Percentiles rank a stretch among this genome's conserved stretches.
Evolutionary conservation across 805 yeast genomes (phyloP).

Genomic region (Starmerella vaccinii): DNA sequence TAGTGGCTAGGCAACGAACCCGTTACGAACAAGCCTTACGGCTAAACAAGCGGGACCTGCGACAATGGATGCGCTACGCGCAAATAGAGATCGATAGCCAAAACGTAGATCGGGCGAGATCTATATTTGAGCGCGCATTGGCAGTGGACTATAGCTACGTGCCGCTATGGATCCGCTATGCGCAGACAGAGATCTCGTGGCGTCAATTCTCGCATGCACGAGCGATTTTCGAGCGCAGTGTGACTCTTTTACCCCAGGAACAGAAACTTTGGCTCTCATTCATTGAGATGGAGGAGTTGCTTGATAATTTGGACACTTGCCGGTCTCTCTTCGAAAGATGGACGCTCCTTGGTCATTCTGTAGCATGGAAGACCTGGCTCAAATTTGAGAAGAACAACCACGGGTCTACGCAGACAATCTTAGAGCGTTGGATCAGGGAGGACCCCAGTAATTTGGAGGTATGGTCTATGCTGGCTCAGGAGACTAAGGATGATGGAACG

Average conservation of each 20-base stretch:
- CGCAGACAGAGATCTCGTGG: slow-evolving; percentile 62
- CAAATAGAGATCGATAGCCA: slow-evolving; percentile 73
- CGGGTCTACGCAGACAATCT: not conserved
- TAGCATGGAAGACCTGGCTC: slow-evolving; percentile 9
- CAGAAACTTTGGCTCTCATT: slow-evolving; percentile 83
- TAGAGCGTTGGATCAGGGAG: slow-evolving; percentile 2
- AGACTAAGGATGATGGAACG: not conserved
- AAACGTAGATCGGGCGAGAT: slow-evolving; percentile 69
- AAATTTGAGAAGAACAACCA: slow-evolving; percentile 7
- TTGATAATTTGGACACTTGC: slow-evolving; percentile 53
- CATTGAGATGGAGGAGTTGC: slow-evolving; percentile 69
- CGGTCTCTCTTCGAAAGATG: slow-evolving; percentile 64
- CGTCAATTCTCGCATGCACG: slow-evolving; percentile 80
- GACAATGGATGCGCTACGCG: slow-evolving; percentile 91
- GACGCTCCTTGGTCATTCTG: slow-evolving; percentile 37
- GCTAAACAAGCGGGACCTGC: slow-evolving; percentile 66
- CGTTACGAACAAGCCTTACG: slow-evolving; percentile 83
- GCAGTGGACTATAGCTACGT: slow-evolving; percentile 65
- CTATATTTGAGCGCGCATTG: slow-evolving; percentile 78
- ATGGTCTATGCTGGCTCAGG: not conserved
- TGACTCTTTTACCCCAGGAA: slow-evolving; percentile 60
- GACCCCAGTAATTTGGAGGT: not conserved
- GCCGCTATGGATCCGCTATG: slow-evolving; percentile 77
- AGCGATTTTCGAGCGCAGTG: slow-evolving; percentile 70
- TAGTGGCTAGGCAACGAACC: slow-evolving; percentile 62